Percentiles rank a stretch among this genome's conserved stretches.
These are phyloP conservation scores for Acanthamoeba pearcei DNA, from an alignment of 208 protist genomes.

Conservation along the genomic window DNA sequence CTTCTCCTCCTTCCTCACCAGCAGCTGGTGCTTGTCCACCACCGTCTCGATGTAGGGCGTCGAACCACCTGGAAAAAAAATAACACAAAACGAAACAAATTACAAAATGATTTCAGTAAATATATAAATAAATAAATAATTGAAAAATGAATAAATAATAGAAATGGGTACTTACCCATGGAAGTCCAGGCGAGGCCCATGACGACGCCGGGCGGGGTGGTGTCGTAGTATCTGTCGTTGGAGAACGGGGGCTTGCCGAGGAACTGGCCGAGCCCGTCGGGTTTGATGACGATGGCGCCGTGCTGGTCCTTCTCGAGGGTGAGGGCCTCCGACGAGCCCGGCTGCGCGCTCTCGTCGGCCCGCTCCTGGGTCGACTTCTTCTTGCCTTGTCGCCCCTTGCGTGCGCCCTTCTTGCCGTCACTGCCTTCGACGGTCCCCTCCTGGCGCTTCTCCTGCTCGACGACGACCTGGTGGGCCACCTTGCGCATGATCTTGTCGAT, in stretches of 20 bases:
- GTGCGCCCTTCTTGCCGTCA: background rate
- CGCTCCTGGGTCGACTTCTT: slow-evolving; percentile 3
- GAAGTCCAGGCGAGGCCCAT: slow-evolving; percentile 92
- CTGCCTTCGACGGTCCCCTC: background rate
- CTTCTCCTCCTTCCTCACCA: slow-evolving; percentile 27
- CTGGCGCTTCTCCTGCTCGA: slow-evolving; percentile 39
- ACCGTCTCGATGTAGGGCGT: slow-evolving; percentile 88
- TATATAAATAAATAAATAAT: background rate
- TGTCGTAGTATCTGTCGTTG: slow-evolving; percentile 82
- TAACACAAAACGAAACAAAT: background rate
- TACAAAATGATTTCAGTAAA: slow-evolving; percentile 10
- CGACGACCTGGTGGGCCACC: slow-evolving; percentile 76
- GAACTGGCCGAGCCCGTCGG: background rate
- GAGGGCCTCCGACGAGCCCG: slow-evolving; percentile 14
- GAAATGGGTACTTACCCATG: slow-evolving; percentile 82
- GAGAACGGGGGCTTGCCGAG: background rate
- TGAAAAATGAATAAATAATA: background rate
- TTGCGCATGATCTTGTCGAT: slow-evolving; percentile 92
- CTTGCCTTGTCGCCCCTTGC: background rate
- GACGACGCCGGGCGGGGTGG: slow-evolving; percentile 88
- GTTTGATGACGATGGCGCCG: slow-evolving; percentile 19
- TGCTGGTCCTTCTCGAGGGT: background rate
- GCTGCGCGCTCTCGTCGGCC: background rate
- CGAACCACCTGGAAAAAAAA: slow-evolving; percentile 70
- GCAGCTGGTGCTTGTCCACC: slow-evolving; percentile 39